Evolutionary conservation across 306 rosid genomes (phyloP).

Genomic region (Cucurbita maxima): DNA sequence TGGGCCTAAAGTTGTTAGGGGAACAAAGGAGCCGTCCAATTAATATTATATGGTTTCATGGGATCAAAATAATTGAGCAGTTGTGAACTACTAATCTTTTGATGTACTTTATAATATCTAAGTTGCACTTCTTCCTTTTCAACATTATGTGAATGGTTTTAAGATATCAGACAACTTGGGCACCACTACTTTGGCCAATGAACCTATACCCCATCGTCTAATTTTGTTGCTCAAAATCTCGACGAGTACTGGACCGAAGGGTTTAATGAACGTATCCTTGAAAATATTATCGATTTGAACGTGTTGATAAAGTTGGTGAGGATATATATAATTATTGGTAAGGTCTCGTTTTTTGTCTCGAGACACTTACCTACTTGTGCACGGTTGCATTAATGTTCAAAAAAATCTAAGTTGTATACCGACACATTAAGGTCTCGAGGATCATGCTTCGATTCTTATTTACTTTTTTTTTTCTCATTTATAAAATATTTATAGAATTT

Average conservation of each 20-base stretch:
- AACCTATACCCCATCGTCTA: background rate
- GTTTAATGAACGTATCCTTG: background rate
- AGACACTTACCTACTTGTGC: background rate
- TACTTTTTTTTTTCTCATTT: background rate
- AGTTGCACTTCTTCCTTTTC: slow-evolving; percentile 5
- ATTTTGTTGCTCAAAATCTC: background rate
- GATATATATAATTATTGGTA: background rate
- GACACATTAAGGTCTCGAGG: too few relatives aligned
- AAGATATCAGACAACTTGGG: slow-evolving; percentile 8
- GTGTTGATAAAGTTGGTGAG: background rate
- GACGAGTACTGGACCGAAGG: background rate
- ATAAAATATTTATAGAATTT: background rate
- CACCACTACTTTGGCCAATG: background rate
- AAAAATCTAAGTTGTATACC: too few relatives aligned
- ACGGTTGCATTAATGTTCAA: background rate
- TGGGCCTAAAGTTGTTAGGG: background rate
- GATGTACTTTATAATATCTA: background rate
- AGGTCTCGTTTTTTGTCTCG: background rate
- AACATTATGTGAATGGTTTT: slow-evolving; percentile 3
- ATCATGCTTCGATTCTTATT: background rate
- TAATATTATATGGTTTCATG: background rate
- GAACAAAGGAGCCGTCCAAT: slow-evolving; percentile 2
- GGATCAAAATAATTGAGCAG: slow-evolving; percentile 2
- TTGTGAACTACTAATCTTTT: background rate
- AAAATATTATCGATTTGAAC: background rate